These are phyloP conservation scores for Podila clonocystis DNA, from an alignment of 192 early-diverging fungal species.

Conservation along the genomic window DNA sequence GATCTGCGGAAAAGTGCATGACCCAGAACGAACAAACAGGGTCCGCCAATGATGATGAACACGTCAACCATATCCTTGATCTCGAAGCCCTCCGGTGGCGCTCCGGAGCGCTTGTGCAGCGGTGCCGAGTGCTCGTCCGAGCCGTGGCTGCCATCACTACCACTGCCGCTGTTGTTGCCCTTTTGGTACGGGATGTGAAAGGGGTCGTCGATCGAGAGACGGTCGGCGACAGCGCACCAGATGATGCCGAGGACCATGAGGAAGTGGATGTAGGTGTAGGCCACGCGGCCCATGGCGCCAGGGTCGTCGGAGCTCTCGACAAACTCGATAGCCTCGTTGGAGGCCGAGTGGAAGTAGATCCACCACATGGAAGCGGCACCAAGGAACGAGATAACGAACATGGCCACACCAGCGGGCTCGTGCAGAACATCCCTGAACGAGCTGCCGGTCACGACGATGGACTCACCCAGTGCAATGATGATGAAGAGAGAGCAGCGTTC, in stretches of 20 bases:
- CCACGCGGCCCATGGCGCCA: constrained; percentile 42
- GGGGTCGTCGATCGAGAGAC: constrained; percentile 27
- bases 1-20: constrained; percentile 33
- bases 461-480: constrained; percentile 46
- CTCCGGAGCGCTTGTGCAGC: too few relatives aligned
- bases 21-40: constrained; percentile 28
- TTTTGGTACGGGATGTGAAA: constrained; percentile 20
- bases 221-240: constrained; percentile 37
- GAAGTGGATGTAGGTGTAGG: constrained; percentile 35
- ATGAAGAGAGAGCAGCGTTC: constrained; percentile 45
- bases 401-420: constrained; percentile 22
- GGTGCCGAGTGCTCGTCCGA: too few relatives aligned
- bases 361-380: constrained; percentile 42
- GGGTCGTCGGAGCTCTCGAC: constrained; percentile 21
- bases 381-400: constrained; percentile 36
- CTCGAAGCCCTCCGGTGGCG: too few relatives aligned
- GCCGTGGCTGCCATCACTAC: too few relatives aligned
- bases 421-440: constrained; percentile 16
- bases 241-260: constrained; percentile 41
- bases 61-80: constrained; percentile 13
- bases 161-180: neutral
- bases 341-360: constrained; percentile 44
- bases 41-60: constrained; percentile 37
- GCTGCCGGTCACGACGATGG: constrained; percentile 38
- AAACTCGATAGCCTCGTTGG: constrained; percentile 21